phyloP scores from a whole-genome alignment of 1,284 basidiomycete species.

The Moesziomyces antarcticus region DNA sequence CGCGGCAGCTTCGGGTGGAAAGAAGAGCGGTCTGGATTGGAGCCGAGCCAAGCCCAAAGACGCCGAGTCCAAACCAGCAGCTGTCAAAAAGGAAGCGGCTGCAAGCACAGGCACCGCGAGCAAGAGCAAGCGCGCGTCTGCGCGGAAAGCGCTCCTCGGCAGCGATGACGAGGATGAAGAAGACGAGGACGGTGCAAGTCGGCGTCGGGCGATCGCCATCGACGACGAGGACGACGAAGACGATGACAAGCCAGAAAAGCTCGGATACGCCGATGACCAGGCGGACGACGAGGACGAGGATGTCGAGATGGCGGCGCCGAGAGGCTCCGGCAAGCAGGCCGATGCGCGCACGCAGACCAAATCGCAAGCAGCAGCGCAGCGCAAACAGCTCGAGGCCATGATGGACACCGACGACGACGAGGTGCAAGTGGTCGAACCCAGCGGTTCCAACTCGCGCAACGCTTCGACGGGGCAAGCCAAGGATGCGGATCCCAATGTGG shows the following conservation, averaged over 20 bases:
- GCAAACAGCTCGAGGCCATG: constrained; percentile 47
- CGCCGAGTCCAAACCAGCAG: constrained; percentile 11
- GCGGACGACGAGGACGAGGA: constrained; percentile 34
- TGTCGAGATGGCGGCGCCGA: constrained; percentile 16
- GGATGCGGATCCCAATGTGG: constrained; percentile 38
- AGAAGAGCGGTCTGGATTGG: constrained; percentile 39
- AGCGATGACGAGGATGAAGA: constrained; percentile 51
- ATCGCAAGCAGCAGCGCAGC: constrained; percentile 30
- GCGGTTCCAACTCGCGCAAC: constrained; percentile 6
- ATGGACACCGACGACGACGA: constrained; percentile 40
- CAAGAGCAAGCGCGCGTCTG: constrained; percentile 19
- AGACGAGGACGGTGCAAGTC: constrained; percentile 19
- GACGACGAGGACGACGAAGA: constrained; percentile 37
- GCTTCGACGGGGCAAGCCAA: constrained; percentile 23
- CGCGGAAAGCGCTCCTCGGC: constrained; percentile 30
- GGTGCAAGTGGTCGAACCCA: constrained; percentile 25
- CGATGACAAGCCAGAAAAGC: constrained; percentile 36
- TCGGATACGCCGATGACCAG: constrained; percentile 43
- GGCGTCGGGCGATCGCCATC: constrained; percentile 10
- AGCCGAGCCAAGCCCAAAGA: constrained; percentile 43
- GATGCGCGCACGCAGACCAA: constrained; percentile 33
- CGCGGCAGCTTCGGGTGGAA: constrained; percentile 5
- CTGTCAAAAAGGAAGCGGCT: constrained; percentile 18
- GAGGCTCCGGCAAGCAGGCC: constrained; percentile 39
- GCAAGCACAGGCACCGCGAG: constrained; percentile 3